Base-by-base conservation (phyloP, 106 monocot genomes). In the Chionographis japonica region DNA sequence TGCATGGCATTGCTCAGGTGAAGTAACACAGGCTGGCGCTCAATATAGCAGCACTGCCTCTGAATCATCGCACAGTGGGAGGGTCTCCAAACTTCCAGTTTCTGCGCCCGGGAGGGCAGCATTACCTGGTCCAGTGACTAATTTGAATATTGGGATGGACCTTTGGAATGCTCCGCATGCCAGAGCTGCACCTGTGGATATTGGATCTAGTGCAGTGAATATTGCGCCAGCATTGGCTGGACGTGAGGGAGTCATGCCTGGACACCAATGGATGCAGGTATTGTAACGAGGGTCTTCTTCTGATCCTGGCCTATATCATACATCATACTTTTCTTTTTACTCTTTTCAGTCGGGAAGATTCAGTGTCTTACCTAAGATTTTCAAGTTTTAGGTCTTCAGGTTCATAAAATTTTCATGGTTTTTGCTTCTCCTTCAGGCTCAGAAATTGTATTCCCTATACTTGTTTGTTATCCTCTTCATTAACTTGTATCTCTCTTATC, bases 81-180 rank as follows among this genome's bases (percentile, higher is more conserved):
- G 55, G 63, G 70, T 71, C 6, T 50, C 79, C 18, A 89, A 89
- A 56, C 85, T 89, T 52, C 81, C 88, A 9, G 88, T 85, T 52
- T 82, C 81, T 37, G 85, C 81, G n/a, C 85, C 88, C 14, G 88
- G 79, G 38, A 78, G 79, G 54, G 56, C 84, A 39, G 62, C 78
- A 4, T 66, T 85, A 51, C 60, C 85, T 60, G 56, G 54, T 38
- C 68, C 85, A 43, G 42, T 72, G 14, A 65, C 88, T 71, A 89
- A 85, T 70, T 68, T 79, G 75, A 84, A 82, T 61, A 75, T 88
- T 46, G 84, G 81, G 13, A 82, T 89, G 81, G 81, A 85, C 49
- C 39, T 81, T 38, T 89, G 88, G 88, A 73, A 68, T 66, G 59
- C 68, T 68, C 54, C 75, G 35, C 70, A 68, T 68, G 66, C 54